These are phyloP conservation scores for Rasamsonia emersonii DNA, from an alignment of 2,329 filamentous ascomycete species.

Conservation along the genomic window DNA sequence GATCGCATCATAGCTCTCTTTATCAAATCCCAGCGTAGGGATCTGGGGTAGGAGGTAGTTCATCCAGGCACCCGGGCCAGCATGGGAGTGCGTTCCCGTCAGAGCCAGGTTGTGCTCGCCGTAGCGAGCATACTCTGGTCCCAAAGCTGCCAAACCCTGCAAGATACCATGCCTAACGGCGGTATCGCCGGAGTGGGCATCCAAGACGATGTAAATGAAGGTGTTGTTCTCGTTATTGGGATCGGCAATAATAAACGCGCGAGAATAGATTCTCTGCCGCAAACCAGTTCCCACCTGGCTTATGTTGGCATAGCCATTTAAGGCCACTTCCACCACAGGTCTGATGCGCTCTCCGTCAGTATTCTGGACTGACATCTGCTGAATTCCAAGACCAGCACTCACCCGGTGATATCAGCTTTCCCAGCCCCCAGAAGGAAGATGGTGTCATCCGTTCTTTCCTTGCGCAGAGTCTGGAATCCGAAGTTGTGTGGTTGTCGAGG, in stretches of 20 bases:
- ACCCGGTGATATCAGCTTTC: conserved; percentile 66
- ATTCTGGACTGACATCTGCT: too few species aligned
- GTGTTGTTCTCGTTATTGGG: conserved; percentile 57
- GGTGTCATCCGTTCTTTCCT: conserved; percentile 21
- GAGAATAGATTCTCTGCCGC: conserved; percentile 77
- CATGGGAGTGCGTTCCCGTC: conserved; percentile 87
- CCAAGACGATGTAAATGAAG: conserved; percentile 80
- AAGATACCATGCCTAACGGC: conserved; percentile 82
- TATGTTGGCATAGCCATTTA: conserved; percentile 88
- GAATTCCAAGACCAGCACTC: conserved; percentile 15
- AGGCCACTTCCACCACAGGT: conserved; percentile 79
- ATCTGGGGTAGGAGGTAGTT: conserved; percentile 93
- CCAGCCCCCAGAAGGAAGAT: conserved; percentile 59
- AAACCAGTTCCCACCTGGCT: conserved; percentile 74
- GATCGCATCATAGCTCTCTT: conserved; percentile 80
- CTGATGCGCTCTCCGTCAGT: conserved; percentile 35
- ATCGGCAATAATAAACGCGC: conserved; percentile 79
- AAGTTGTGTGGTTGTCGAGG: conserved; percentile 11
- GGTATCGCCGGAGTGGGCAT: conserved; percentile 81
- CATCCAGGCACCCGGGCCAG: conserved; percentile 84
- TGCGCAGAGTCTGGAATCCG: conserved; percentile 14
- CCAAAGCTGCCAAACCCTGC: conserved; percentile 60
- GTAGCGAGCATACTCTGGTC: conserved; percentile 65
- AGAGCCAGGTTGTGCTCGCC: conserved; percentile 74
- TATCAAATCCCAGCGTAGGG: conserved; percentile 75